Conservation (phyloP, 1,284 basidiomycete genomes). For the Sporisorium scitamineum region DNA sequence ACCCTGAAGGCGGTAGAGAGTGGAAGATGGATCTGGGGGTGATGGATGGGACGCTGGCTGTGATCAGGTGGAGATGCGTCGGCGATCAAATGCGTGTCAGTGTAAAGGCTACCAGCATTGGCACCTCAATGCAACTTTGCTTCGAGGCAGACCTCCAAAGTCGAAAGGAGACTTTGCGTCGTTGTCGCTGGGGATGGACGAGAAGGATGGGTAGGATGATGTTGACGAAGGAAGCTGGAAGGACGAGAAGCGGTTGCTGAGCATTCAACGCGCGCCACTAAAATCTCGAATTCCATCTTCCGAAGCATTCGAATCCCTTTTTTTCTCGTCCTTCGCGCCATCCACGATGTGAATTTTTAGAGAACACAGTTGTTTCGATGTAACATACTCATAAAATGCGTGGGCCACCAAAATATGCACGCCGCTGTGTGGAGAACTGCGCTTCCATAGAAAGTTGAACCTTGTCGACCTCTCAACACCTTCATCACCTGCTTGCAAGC, state of each 20-base stretch:
- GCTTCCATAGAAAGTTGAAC: not conserved
- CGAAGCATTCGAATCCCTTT: slow-evolving; percentile 7
- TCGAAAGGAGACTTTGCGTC: not conserved
- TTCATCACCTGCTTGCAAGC: not conserved
- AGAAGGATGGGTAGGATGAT: slow-evolving; percentile 2
- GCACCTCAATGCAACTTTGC: not conserved
- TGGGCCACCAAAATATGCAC: slow-evolving; percentile 10
- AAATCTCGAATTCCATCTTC: slow-evolving; percentile 34
- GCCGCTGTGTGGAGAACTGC: slow-evolving; percentile 8
- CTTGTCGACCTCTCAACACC: not conserved
- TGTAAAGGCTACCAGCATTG: not conserved
- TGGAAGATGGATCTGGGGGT: not conserved
- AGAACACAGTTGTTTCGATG: not conserved
- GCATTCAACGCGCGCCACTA: slow-evolving; percentile 24
- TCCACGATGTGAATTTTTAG: slow-evolving; percentile 2
- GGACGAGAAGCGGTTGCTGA: slow-evolving; percentile 10
- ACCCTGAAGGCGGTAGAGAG: not conserved
- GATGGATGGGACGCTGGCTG: not conserved
- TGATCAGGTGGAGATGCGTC: not conserved
- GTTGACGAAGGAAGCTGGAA: slow-evolving; percentile 5
- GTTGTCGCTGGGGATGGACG: slow-evolving; percentile 1
- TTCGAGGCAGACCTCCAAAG: not conserved
- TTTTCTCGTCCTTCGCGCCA: slow-evolving; percentile 12
- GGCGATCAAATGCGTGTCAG: not conserved
- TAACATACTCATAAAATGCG: slow-evolving; percentile 12